Base-by-base conservation (phyloP, 768 basidiomycete genomes). In the Mrakia gelida region DNA sequence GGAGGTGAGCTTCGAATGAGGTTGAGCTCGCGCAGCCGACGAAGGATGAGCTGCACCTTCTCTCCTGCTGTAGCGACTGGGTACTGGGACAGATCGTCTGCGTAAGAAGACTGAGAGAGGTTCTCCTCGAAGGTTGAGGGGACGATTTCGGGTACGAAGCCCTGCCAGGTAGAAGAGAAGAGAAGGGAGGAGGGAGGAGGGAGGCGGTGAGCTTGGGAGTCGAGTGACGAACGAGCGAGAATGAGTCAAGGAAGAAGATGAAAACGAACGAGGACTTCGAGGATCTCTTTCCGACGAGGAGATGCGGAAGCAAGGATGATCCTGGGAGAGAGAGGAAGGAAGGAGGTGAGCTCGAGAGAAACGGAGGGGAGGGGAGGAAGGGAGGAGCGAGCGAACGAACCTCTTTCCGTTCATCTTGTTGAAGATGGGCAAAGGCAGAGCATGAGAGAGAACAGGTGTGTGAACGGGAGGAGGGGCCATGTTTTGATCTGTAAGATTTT, bases 271-370 rank as follows among this genome's bases (percentile, higher is more conserved):
- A 92, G 88, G 9, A 88, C 90, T 75, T 86, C 87, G 30, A 98
- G 88, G 78, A 96, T 93, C 75, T 94, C 93, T 82, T 88, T 90
- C 81, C 95, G 87, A 80, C 95, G 88, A 1, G 94, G 92, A 81
- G 93, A 95, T 76, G 89, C 90, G 7, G 94, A 96, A 0, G 95
- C 95, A 1, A 98, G 87, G 3, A 97, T 85, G 68, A 98, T 88
- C 4, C 77, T 76, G 71, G 5, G 3, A 4, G 7, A 54, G 34
- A 41, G 8, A 52, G 34, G 34, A 61, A 0, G 34, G 54, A 11
- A 11, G 18, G 59, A 28, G 9, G 59, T 34, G 6, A 18, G 32
- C 32, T 49, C 28, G 16, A 30, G 18, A 56, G 72, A 6, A 7
- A 28, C 54, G 30, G 30, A 32, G 73, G 45, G 21, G 23, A 26